phyloP scores from a whole-genome alignment of 2,329 filamentous ascomycete species.

The Nothomitra cinnamomea region DNA sequence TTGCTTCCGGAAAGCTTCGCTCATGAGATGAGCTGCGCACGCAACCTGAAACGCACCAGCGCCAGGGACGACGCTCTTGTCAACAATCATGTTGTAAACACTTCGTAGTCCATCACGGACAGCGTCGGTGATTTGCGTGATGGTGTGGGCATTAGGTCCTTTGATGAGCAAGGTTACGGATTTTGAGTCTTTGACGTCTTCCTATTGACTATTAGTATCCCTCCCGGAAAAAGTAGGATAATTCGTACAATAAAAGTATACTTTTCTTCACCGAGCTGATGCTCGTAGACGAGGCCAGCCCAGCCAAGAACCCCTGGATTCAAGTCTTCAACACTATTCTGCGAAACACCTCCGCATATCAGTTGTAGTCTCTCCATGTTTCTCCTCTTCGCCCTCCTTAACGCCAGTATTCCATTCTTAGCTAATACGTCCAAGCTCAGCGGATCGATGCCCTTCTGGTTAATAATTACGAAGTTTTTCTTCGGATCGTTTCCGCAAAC shows the following conservation, averaged over 20 bases:
- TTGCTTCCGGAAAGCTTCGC: conserved; percentile 70
- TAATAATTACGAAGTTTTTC: conserved; percentile 95
- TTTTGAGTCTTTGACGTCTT: conserved; percentile 97
- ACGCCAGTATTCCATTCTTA: conserved; percentile 93
- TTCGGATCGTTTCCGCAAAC: conserved; percentile 85
- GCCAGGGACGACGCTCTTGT: conserved; percentile 84
- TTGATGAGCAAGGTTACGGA: conserved; percentile 96
- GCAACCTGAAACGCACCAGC: conserved; percentile 93
- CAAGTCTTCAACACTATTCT: conserved; percentile 93
- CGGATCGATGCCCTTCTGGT: conserved; percentile 98
- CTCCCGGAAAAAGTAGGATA: neutral
- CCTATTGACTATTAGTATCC: conserved; percentile 24
- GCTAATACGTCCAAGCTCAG: conserved; percentile 88
- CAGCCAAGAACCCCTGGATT: conserved; percentile 79
- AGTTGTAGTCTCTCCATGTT: conserved; percentile 99
- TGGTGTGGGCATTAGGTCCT: conserved; percentile 92
- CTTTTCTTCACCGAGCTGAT: conserved; percentile 95
- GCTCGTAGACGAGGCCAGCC: conserved; percentile 93
- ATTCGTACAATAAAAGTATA: conserved; percentile 64
- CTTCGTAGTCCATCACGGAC: conserved; percentile 88
- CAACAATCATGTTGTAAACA: conserved; percentile 99
- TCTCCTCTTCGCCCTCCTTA: conserved; percentile 86
- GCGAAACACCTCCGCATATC: conserved; percentile 74
- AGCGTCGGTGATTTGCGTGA: conserved; percentile 89
- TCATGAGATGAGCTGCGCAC: conserved; percentile 71